Conservation (phyloP, 2,329 filamentous ascomycete species). For the Hirsutella thompsonii region DNA sequence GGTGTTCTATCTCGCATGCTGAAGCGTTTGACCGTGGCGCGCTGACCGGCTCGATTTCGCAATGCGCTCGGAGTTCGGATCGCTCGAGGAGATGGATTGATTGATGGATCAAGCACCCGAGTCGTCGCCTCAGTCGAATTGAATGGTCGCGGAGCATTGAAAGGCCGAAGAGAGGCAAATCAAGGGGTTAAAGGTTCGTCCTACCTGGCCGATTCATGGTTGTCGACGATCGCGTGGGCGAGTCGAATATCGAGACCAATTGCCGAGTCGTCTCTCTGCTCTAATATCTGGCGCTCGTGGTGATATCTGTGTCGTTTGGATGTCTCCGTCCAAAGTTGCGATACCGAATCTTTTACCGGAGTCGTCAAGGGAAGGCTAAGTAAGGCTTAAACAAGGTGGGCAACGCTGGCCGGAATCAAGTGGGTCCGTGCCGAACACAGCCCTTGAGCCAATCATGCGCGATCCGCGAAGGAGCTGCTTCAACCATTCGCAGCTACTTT, state of each 20-base stretch:
- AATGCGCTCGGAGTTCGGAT: too few species aligned
- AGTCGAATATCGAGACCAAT: background rate
- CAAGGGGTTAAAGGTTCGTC: constrained; percentile 16
- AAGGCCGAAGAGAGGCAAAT: constrained; percentile 11
- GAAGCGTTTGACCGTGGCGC: too few species aligned
- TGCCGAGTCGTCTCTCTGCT: background rate
- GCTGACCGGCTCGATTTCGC: too few species aligned
- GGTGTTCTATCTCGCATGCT: too few species aligned
- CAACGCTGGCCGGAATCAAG: constrained; percentile 22
- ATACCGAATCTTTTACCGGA: constrained; percentile 3
- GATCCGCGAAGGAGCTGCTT: background rate
- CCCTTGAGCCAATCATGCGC: constrained; percentile 14
- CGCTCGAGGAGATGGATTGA: too few species aligned
- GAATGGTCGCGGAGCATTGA: background rate
- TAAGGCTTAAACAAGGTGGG: constrained; percentile 10
- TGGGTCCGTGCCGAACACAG: constrained; percentile 23
- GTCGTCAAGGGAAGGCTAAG: constrained; percentile 13
- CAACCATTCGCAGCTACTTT: background rate
- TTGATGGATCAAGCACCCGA: background rate
- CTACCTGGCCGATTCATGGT: constrained; percentile 51
- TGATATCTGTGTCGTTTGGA: background rate
- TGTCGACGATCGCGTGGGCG: constrained; percentile 8
- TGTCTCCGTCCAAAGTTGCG: constrained; percentile 1
- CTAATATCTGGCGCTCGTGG: background rate
- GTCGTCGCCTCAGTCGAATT: background rate